Evolutionary conservation across 306 rosid species (phyloP).

Genomic region (Cyamopsis tetragonoloba): DNA sequence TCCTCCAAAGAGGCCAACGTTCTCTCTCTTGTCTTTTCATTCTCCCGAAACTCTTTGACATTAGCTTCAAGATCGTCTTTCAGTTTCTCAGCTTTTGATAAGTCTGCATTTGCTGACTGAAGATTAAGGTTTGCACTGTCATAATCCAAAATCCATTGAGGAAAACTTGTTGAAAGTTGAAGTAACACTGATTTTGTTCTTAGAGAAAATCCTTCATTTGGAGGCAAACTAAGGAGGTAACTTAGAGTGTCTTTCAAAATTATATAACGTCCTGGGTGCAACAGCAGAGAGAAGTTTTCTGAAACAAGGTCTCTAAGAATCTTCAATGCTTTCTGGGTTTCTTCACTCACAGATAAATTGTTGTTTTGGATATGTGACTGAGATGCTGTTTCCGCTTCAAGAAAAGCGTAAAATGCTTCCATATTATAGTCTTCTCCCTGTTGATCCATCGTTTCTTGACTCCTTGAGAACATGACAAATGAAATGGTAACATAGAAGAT

Average conservation of each 20-base stretch:
- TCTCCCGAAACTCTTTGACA: slow-evolving; percentile 17
- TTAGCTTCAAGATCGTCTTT: slow-evolving; percentile 9
- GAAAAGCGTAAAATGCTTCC: slow-evolving; percentile 27
- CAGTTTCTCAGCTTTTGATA: slow-evolving; percentile 5
- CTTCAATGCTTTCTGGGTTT: slow-evolving; percentile 18
- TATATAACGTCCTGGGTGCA: slow-evolving; percentile 21
- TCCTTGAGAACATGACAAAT: not conserved
- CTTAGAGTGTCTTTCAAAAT: slow-evolving; percentile 6
- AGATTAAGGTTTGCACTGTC: slow-evolving; percentile 20
- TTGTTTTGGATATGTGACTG: not conserved
- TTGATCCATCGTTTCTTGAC: not conserved
- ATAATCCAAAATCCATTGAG: slow-evolving; percentile 25
- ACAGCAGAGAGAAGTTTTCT: slow-evolving; percentile 9
- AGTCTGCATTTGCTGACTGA: not conserved
- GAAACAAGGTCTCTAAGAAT: not conserved
- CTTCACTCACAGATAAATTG: slow-evolving; percentile 9
- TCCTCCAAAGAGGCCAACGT: too few relatives aligned
- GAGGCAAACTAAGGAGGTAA: slow-evolving; percentile 13
- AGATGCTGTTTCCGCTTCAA: slow-evolving; percentile 32
- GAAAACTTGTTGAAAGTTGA: slow-evolving; percentile 11
- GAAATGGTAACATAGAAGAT: not conserved
- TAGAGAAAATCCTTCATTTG: slow-evolving; percentile 17
- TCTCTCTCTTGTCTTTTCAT: too few relatives aligned
- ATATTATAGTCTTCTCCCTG: slow-evolving; percentile 12
- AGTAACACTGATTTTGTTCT: not conserved